Conservation (phyloP, 768 basidiomycete species). For the Xerocomellus amylosporus region DNA sequence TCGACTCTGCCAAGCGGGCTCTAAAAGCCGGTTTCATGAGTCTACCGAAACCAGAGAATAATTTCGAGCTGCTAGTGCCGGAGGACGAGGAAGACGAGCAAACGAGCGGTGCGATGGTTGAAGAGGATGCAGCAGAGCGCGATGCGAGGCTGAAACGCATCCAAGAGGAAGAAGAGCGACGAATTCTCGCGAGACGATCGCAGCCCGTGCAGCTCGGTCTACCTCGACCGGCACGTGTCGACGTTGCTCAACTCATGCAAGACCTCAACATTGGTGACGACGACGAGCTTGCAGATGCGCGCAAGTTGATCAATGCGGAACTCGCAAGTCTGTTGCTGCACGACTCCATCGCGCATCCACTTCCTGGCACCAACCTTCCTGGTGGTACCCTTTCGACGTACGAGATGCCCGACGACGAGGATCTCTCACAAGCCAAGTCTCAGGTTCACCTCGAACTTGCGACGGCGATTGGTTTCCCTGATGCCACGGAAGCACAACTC, state of each 20-base stretch:
- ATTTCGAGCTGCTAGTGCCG: constrained; percentile 91
- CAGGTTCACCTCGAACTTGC: constrained; percentile 83
- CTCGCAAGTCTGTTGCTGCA: constrained; percentile 78
- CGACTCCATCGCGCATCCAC: constrained; percentile 82
- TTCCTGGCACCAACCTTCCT: constrained; percentile 81
- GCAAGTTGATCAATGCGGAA: constrained; percentile 71
- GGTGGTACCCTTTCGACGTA: constrained; percentile 71
- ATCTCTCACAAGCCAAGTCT: constrained; percentile 63
- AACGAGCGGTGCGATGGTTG: constrained; percentile 28
- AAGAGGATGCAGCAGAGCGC: constrained; percentile 91
- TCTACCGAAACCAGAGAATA: constrained; percentile 92
- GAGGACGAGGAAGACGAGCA: constrained; percentile 71
- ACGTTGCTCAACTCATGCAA: constrained; percentile 60
- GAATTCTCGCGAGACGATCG: constrained; percentile 78
- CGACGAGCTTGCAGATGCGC: constrained; percentile 47
- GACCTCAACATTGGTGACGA: constrained; percentile 53
- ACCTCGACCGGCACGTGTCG: constrained; percentile 83
- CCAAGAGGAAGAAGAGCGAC: constrained; percentile 74
- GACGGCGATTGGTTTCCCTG: constrained; percentile 75
- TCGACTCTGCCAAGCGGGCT: constrained; percentile 65
- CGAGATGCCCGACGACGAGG: constrained; percentile 72
- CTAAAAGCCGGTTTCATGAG: constrained; percentile 78
- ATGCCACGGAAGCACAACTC: constrained; percentile 75
- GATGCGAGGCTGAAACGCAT: constrained; percentile 69
- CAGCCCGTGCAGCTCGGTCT: constrained; percentile 76